Conservation (phyloP, 768 basidiomycete genomes). For the Mycena maculata region DNA sequence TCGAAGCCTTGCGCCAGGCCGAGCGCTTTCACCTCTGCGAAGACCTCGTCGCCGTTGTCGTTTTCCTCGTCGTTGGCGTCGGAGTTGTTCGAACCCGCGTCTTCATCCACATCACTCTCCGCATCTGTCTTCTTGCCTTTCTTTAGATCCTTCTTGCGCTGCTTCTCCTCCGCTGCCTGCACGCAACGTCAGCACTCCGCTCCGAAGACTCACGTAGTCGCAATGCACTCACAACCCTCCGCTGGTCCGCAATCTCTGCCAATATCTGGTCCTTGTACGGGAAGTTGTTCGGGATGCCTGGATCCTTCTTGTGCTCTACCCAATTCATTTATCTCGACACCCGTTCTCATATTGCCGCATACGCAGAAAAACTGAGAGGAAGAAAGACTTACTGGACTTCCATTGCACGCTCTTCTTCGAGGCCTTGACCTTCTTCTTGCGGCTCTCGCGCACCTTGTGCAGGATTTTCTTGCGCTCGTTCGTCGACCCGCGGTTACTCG, state of each 20-base stretch:
- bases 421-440: slow-evolving; percentile 79
- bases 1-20: slow-evolving; percentile 64
- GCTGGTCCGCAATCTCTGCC: slow-evolving; percentile 88
- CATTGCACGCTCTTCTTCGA: slow-evolving; percentile 86
- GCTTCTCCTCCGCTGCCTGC: slow-evolving; percentile 84
- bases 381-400: slow-evolving; percentile 80
- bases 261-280: slow-evolving; percentile 95
- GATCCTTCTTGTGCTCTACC: slow-evolving; percentile 91
- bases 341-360: too few species aligned
- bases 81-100: slow-evolving; percentile 44
- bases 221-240: slow-evolving; percentile 69
- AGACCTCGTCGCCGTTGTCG: slow-evolving; percentile 42
- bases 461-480: slow-evolving; percentile 78
- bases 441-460: slow-evolving; percentile 80
- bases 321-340: too few species aligned
- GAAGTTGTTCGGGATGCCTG: slow-evolving; percentile 92
- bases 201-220: background rate
- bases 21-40: slow-evolving; percentile 40
- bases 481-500: slow-evolving; percentile 82
- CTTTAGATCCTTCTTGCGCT: slow-evolving; percentile 72
- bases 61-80: slow-evolving; percentile 44
- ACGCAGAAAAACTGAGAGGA: slow-evolving; percentile 16
- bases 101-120: slow-evolving; percentile 42
- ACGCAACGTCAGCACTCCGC: background rate
- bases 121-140: slow-evolving; percentile 48